These are phyloP conservation scores for Puccinia hordei DNA, from an alignment of 1,284 basidiomycete genomes.

Conservation along the genomic window DNA sequence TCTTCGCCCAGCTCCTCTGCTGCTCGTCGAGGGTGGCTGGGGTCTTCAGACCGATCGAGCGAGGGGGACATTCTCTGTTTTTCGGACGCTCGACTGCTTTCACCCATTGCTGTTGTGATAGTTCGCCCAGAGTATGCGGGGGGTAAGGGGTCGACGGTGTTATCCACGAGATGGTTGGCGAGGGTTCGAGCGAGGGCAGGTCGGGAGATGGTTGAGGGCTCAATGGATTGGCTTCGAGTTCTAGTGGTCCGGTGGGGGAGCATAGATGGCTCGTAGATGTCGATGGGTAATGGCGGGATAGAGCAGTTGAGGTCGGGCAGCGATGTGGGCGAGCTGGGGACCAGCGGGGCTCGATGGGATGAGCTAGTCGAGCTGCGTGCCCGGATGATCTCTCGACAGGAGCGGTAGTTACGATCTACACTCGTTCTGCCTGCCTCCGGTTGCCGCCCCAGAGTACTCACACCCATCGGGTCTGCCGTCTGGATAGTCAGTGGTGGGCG, in stretches of 20 bases:
- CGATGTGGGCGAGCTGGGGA: not conserved
- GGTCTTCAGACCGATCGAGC: not conserved
- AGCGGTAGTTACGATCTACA: constrained; percentile 21
- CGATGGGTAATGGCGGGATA: not conserved
- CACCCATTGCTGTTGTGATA: not conserved
- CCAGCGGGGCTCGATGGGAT: not conserved
- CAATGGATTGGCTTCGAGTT: not conserved
- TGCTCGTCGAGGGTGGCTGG: not conserved
- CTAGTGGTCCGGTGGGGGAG: not conserved
- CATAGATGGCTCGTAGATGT: not conserved
- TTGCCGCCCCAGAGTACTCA: not conserved
- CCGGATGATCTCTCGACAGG: constrained; percentile 24
- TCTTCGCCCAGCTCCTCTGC: not conserved
- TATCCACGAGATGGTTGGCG: not conserved
- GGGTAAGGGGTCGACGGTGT: not conserved
- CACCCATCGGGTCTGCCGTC: not conserved
- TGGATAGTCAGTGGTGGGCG: not conserved
- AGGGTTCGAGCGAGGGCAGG: not conserved
- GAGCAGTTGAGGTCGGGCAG: not conserved
- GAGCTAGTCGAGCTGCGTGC: constrained; percentile 7
- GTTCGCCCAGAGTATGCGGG: constrained; percentile 20
- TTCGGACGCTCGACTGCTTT: not conserved
- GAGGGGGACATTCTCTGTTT: constrained; percentile 4
- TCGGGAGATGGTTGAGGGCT: not conserved
- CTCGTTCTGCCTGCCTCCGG: not conserved